phyloP scores from a whole-genome alignment of 225 moss, liverwort and hornwort genomes.

The Polytrichum formosum region DNA sequence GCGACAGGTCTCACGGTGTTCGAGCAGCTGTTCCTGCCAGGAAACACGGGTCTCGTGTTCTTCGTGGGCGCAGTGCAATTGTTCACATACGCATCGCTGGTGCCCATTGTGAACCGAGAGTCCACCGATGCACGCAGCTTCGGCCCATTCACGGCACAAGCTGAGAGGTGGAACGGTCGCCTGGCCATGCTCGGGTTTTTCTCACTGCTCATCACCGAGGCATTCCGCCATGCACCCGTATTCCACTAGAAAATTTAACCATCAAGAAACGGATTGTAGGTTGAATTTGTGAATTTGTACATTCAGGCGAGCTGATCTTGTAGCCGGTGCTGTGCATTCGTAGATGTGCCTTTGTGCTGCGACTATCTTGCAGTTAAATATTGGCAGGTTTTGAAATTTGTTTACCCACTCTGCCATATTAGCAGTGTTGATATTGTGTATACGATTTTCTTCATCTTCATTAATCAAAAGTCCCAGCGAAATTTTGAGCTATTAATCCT shows the following conservation, averaged over 20 bases:
- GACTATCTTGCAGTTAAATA: no score
- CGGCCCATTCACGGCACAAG: constrained; percentile 14
- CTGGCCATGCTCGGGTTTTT: constrained; percentile 30
- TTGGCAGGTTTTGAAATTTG: no score
- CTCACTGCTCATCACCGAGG: constrained; percentile 23
- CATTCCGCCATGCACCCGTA: constrained; percentile 28
- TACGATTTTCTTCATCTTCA: no score
- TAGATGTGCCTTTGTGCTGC: no score
- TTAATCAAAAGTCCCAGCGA: no score
- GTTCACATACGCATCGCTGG: constrained; percentile 12
- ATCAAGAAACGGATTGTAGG: background rate
- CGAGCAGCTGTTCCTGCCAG: constrained; percentile 15
- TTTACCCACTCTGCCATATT: no score
- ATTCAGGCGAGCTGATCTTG: no score
- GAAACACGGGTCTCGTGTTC: constrained; percentile 12
- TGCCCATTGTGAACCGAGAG: constrained; percentile 11
- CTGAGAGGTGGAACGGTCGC: constrained; percentile 11
- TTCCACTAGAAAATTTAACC: constrained; percentile 16
- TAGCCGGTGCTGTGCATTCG: no score
- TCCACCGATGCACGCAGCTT: constrained; percentile 8
- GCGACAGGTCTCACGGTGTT: constrained; percentile 6
- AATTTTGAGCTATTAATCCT: no score
- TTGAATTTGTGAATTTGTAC: background rate
- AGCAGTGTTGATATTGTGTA: no score
- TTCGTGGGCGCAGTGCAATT: constrained; percentile 15